Conservation (phyloP, 345 rosid species). For the Salix brachista region DNA sequence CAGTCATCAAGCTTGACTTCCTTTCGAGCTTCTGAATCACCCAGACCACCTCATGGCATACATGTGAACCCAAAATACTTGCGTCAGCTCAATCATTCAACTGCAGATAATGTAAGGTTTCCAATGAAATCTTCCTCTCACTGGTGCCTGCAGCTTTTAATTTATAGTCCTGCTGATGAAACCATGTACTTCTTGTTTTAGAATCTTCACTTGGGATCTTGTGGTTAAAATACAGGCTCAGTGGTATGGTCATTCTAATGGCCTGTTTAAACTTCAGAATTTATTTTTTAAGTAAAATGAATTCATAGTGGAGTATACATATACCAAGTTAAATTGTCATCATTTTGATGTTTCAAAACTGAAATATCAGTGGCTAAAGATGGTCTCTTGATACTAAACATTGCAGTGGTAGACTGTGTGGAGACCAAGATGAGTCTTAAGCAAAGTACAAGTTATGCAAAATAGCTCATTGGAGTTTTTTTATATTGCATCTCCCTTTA, state of each 20-base stretch:
- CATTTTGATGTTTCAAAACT: not conserved
- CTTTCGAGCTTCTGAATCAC: constrained; percentile 58
- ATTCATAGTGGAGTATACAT: not conserved
- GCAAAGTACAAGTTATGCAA: not conserved
- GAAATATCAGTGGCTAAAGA: not conserved
- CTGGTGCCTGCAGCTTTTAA: not conserved
- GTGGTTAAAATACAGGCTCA: not conserved
- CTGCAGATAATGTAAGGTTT: constrained; percentile 64
- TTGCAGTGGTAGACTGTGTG: not conserved
- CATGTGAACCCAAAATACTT: constrained; percentile 98
- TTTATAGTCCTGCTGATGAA: not conserved
- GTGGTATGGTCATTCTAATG: not conserved
- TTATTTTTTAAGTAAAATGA: no score
- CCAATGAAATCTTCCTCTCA: constrained; percentile 2
- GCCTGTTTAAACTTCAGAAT: not conserved
- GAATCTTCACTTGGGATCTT: not conserved
- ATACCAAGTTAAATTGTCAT: not conserved
- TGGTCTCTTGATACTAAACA: not conserved
- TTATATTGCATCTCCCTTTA: not conserved
- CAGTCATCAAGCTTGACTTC: constrained; percentile 49
- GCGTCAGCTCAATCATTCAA: constrained; percentile 67
- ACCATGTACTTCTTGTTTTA: not conserved
- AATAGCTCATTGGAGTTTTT: not conserved
- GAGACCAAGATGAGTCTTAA: not conserved
- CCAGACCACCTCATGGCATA: constrained; percentile 79